These are phyloP conservation scores for Gastrodia elata DNA, from an alignment of 106 monocot genomes.

Conservation along the genomic window DNA sequence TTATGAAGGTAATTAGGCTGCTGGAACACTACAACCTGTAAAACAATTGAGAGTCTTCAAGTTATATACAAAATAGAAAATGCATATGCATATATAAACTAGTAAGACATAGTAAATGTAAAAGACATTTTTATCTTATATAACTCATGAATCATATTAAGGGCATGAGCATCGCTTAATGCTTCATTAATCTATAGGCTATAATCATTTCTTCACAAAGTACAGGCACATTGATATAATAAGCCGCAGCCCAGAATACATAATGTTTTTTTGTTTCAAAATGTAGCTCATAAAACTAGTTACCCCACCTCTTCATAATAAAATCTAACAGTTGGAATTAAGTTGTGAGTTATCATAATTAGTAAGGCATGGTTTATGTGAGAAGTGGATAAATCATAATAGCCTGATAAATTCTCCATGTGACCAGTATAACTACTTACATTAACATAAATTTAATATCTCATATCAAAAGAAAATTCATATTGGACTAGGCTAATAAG, in stretches of 20 bases:
- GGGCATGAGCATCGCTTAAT: background rate
- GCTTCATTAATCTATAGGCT: background rate
- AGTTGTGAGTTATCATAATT: background rate
- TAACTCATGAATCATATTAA: background rate
- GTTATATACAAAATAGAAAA: background rate
- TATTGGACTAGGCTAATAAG: background rate
- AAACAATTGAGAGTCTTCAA: background rate
- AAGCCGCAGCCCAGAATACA: background rate
- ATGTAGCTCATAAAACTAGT: background rate
- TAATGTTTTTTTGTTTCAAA: background rate
- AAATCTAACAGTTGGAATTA: background rate
- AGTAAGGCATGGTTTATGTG: background rate
- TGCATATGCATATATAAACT: background rate
- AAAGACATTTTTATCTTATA: background rate
- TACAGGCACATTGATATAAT: background rate
- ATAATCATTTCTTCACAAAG: background rate
- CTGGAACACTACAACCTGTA: conserved; percentile 64
- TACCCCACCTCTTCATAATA: too few relatives aligned
- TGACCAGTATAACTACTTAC: background rate
- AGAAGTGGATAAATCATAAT: background rate
- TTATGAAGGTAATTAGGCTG: conserved; percentile 68
- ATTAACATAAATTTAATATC: background rate
- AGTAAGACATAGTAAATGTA: background rate
- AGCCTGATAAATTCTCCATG: background rate
- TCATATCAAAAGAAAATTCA: background rate